Conservation (phyloP, 1,139 yeast genomes). For the Blastobotrys illinoisensis region DNA sequence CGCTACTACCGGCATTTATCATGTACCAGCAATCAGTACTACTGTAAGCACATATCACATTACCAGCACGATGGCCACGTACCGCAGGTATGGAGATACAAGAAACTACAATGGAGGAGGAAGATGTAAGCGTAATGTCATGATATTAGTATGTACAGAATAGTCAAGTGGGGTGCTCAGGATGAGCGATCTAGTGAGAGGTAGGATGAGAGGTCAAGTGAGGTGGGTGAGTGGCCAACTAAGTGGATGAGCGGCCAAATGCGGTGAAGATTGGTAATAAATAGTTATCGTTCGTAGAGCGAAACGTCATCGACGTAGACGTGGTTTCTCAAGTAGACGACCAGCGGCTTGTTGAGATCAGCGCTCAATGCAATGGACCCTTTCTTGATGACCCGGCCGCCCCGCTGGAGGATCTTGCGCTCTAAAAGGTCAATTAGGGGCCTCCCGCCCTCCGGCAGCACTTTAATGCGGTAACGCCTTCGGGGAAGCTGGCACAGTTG, state of each 20-base stretch:
- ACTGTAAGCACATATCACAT: too few relatives aligned
- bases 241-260: too few relatives aligned
- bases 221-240: too few relatives aligned
- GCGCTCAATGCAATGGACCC: slow-evolving; percentile 15
- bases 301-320: slow-evolving; percentile 13
- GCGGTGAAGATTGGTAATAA: not conserved
- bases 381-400: slow-evolving; percentile 12
- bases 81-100: too few relatives aligned
- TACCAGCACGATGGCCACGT: too few relatives aligned
- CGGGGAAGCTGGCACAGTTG: not conserved
- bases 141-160: not conserved
- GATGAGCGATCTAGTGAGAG: too few relatives aligned
- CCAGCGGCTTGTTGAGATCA: slow-evolving; percentile 8
- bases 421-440: slow-evolving; percentile 6
- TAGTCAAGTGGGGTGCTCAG: not conserved
- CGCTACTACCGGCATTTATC: too few relatives aligned
- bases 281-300: slow-evolving; percentile 3
- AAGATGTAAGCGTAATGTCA: not conserved
- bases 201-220: too few relatives aligned
- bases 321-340: slow-evolving; percentile 11
- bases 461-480: slow-evolving; percentile 11
- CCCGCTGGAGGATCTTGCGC: slow-evolving; percentile 7
- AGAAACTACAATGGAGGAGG: too few relatives aligned
- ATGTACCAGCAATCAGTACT: too few relatives aligned
- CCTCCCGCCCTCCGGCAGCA: slow-evolving; percentile 9